Evolutionary conservation across 176 grass and related monocot species (phyloP).

Genomic region (Hyparrhenia diplandra): DNA sequence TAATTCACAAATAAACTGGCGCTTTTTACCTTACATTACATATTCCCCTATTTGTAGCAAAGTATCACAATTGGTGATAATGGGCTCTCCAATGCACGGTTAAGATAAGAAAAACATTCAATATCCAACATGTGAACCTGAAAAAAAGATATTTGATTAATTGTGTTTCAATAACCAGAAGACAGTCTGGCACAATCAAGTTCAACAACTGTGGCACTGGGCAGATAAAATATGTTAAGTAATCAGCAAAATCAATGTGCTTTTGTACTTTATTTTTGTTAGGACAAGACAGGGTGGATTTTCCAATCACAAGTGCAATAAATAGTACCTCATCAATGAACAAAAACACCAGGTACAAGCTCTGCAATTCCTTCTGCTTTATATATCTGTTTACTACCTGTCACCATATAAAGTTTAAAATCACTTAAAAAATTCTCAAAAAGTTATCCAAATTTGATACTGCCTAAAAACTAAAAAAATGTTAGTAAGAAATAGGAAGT

Average conservation of each 20-base stretch:
- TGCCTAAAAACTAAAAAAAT: conserved; percentile 6
- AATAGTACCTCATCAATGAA: conserved; percentile 89
- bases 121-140: conserved; percentile 97
- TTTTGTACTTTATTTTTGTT: background rate
- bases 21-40: conserved; percentile 90
- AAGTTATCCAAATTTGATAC: background rate
- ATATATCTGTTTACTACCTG: conserved; percentile 93
- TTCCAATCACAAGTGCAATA: background rate
- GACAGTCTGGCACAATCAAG: conserved; percentile 2
- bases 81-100: conserved; percentile 87
- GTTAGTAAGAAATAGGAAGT: background rate
- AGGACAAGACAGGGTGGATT: background rate
- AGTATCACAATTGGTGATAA: conserved; percentile 94
- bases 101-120: conserved; percentile 97
- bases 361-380: conserved; percentile 91
- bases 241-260: background rate
- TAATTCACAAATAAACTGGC: background rate
- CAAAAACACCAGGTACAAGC: conserved; percentile 89
- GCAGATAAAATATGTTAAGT: background rate
- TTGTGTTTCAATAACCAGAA: background rate
- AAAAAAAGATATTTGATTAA: background rate
- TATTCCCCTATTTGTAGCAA: conserved; percentile 89
- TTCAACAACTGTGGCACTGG: too few species aligned
- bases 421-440: background rate
- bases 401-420: conserved; percentile 17